phyloP scores from a whole-genome alignment of 2,329 filamentous ascomycete genomes.

The Colletotrichum sp. region DNA sequence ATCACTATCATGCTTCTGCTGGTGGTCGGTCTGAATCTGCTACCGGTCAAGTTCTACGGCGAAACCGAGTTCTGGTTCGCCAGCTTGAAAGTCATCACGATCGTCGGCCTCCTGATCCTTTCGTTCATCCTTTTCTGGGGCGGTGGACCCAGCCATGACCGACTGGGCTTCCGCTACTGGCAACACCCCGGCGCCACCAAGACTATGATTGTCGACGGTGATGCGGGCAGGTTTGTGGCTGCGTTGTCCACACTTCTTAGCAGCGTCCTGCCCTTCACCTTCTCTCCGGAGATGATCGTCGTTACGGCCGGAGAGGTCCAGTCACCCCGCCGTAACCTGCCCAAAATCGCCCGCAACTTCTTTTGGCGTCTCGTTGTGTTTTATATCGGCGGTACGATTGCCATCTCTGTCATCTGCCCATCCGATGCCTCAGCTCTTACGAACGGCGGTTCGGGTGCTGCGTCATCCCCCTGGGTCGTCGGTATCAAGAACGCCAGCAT shows the following conservation, averaged over 20 bases:
- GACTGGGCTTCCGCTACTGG: conserved; percentile 23
- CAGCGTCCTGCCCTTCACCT: conserved; percentile 22
- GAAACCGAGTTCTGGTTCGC: conserved; percentile 65
- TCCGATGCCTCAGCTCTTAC: conserved; percentile 52
- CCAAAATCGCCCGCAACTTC: conserved; percentile 26
- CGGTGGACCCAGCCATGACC: conserved; percentile 22
- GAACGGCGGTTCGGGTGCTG: conserved; percentile 28
- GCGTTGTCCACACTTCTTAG: conserved; percentile 12
- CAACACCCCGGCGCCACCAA: conserved; percentile 4
- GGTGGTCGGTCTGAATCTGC: conserved; percentile 13
- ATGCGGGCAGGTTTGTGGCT: conserved; percentile 12
- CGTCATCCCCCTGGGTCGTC: conserved; percentile 53
- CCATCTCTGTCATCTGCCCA: conserved; percentile 57
- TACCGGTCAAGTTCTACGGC: conserved; percentile 43
- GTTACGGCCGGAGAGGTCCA: conserved; percentile 26
- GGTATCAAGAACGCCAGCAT: conserved; percentile 57
- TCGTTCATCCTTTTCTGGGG: conserved; percentile 46
- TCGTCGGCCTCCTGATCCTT: conserved; percentile 66
- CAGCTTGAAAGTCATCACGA: conserved; percentile 56
- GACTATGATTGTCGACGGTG: conserved; percentile 13
- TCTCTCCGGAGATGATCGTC: conserved; percentile 23
- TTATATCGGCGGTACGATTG: conserved; percentile 56
- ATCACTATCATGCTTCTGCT: conserved; percentile 22
- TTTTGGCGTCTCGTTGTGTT: conserved; percentile 35
- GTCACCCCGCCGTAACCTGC: conserved; percentile 50